A percentile compares a stretch with the other conserved stretches of the same genome.
These are phyloP conservation scores for Sphaerosporella brunnea DNA, from an alignment of 495 filamentous ascomycete genomes.

Conservation along the genomic window DNA sequence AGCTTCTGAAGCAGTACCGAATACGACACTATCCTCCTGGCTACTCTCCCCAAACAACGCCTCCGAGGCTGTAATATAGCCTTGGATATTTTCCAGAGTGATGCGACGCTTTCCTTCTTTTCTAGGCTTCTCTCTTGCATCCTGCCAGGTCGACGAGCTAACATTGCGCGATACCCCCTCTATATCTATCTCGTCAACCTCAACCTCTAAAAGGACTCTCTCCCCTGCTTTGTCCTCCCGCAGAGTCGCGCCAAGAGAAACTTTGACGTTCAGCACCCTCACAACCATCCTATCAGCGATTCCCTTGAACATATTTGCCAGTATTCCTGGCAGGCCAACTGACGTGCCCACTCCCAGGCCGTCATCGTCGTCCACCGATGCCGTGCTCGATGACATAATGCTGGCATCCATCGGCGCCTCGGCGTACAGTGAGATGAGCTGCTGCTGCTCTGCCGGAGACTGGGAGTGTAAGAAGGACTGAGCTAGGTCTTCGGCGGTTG, in stretches of 20 bases:
- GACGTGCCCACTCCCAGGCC: constrained; percentile 54
- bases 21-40: constrained; percentile 40
- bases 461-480: constrained; percentile 75
- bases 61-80: constrained; percentile 52
- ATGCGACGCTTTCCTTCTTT: constrained; percentile 50
- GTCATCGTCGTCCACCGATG: constrained; percentile 41
- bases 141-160: constrained; percentile 26
- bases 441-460: constrained; percentile 47
- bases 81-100: constrained; percentile 42
- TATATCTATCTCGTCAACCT: constrained; percentile 46
- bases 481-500: constrained; percentile 67
- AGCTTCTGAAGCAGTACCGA: constrained; percentile 24
- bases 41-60: constrained; percentile 48
- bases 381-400: neutral
- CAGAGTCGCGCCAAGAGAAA: constrained; percentile 42
- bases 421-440: constrained; percentile 32
- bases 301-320: constrained; percentile 67
- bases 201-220: constrained; percentile 41
- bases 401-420: neutral
- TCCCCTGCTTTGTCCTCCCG: constrained; percentile 34
- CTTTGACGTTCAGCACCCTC: constrained; percentile 45
- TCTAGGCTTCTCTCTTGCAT: constrained; percentile 16
- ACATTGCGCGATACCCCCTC: constrained; percentile 35
- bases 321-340: constrained; percentile 58
- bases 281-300: constrained; percentile 65